Evolutionary conservation across 2,329 filamentous ascomycete species (phyloP).

Genomic region (Colletotrichum aenigma): DNA sequence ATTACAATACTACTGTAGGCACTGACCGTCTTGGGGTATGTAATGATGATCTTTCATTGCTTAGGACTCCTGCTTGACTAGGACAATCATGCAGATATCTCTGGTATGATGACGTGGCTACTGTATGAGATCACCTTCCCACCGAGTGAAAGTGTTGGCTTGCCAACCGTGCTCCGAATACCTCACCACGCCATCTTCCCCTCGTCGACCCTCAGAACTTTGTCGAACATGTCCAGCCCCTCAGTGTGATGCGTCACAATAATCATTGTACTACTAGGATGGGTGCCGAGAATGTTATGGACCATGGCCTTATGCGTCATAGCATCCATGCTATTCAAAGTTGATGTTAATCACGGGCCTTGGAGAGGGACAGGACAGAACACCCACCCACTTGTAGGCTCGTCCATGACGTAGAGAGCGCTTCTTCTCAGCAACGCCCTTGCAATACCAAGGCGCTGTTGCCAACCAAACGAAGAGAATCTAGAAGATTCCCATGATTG

Average conservation of each 20-base stretch:
- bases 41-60: background rate
- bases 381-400: background rate
- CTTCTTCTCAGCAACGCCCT: background rate
- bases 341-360: background rate
- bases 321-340: background rate
- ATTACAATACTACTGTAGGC: background rate
- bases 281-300: background rate
- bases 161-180: background rate
- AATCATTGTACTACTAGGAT: background rate
- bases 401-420: background rate
- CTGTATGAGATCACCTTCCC: background rate
- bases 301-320: background rate
- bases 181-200: background rate
- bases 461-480: background rate
- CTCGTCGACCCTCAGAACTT: fast-evolving
- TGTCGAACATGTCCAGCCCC: background rate
- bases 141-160: background rate
- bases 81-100: background rate
- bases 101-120: background rate
- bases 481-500: background rate
- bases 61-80: background rate
- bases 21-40: background rate
- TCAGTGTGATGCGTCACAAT: background rate
- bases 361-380: background rate
- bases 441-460: background rate